Conservation (phyloP, 495 filamentous ascomycete genomes). For the Hypoxylon rickii region DNA sequence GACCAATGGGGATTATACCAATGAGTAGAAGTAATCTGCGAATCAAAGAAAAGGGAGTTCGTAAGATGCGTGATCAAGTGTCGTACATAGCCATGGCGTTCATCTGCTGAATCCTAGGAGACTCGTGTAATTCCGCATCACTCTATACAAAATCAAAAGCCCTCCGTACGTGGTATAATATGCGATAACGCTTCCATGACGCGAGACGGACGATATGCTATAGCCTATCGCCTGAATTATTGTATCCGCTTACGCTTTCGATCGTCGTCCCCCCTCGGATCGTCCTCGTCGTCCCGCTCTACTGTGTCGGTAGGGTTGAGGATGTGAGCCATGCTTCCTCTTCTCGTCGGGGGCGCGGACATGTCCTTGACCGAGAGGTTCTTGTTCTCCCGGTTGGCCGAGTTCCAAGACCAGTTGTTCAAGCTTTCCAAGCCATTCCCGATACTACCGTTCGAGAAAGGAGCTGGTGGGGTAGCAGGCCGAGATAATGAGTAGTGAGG, state of each 20-base stretch:
- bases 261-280: constrained; percentile 59
- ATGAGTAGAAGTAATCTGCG: constrained; percentile 13
- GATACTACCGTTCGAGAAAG: constrained; percentile 50
- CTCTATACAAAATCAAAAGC: constrained; percentile 32
- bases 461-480: constrained; percentile 70
- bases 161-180: constrained; percentile 33
- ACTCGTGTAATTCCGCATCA: constrained; percentile 34
- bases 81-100: constrained; percentile 26
- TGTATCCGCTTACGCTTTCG: constrained; percentile 78
- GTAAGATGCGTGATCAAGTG: constrained; percentile 25
- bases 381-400: constrained; percentile 48
- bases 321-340: constrained; percentile 65
- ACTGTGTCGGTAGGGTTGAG: constrained; percentile 69
- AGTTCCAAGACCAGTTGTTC: constrained; percentile 60
- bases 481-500: constrained; percentile 84
- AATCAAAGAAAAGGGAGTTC: constrained; percentile 28
- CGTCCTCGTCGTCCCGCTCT: constrained; percentile 52
- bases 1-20: constrained; percentile 14
- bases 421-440: constrained; percentile 51
- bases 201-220: constrained; percentile 10
- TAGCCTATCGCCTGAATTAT: constrained; percentile 28
- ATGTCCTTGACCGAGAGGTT: constrained; percentile 54
- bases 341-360: constrained; percentile 59
- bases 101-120: constrained; percentile 29
- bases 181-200: constrained; percentile 29